These are phyloP conservation scores for Tritrichomonas foetus DNA, from an alignment of 208 protist genomes.

Conservation along the genomic window DNA sequence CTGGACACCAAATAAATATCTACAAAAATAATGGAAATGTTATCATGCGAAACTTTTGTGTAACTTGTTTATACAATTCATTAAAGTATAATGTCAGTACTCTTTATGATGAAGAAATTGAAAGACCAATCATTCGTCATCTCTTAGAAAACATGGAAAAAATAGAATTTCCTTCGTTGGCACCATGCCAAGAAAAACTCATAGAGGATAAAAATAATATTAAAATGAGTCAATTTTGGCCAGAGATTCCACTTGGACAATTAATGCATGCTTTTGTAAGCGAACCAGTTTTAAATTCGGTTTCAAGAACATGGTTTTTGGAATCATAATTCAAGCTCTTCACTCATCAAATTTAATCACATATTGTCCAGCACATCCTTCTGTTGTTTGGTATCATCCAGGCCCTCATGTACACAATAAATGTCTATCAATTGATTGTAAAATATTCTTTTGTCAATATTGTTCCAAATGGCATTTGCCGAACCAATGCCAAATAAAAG, in stretches of 20 bases:
- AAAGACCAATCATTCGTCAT: neutral
- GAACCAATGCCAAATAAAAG: neutral
- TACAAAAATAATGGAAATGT: neutral
- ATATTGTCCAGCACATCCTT: neutral
- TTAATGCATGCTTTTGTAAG: neutral
- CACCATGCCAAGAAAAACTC: too few species aligned
- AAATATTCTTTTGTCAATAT: neutral
- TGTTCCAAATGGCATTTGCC: neutral
- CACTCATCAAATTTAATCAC: neutral
- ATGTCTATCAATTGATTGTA: neutral
- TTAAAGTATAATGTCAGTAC: neutral
- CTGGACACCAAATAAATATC: neutral
- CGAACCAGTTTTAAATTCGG: neutral
- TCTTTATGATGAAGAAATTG: neutral
- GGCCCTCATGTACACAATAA: neutral
- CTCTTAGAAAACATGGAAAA: neutral
- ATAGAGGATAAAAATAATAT: neutral
- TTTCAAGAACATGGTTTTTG: neutral
- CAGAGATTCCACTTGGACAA: neutral
- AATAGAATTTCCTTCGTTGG: neutral
- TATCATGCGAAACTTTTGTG: neutral
- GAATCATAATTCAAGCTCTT: neutral
- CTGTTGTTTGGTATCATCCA: neutral
- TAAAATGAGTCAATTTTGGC: neutral
- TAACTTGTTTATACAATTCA: neutral